Conservation (phyloP, 2,329 filamentous ascomycete genomes). For the Scorias spongiosa region DNA sequence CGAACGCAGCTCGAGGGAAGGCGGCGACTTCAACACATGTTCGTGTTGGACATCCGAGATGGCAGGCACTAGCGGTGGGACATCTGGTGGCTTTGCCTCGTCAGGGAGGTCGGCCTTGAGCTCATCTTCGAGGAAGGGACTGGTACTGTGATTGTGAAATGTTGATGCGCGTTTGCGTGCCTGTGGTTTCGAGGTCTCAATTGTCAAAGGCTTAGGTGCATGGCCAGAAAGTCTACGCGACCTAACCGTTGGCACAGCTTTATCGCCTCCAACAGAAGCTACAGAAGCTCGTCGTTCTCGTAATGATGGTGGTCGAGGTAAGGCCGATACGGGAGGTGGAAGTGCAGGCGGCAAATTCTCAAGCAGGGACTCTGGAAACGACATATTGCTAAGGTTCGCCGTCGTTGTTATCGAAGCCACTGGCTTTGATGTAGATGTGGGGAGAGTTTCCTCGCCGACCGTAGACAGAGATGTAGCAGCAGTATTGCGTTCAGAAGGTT, state of each 20-base stretch:
- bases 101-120: slow-evolving; percentile 6
- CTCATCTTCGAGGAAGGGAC: slow-evolving; percentile 12
- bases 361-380: slow-evolving; percentile 4
- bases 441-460: slow-evolving; percentile 47
- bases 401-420: slow-evolving; percentile 2
- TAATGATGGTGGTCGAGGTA: slow-evolving; percentile 8
- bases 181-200: slow-evolving; percentile 49
- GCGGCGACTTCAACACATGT: slow-evolving; percentile 16
- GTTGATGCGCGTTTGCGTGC: slow-evolving; percentile 17
- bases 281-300: neutral
- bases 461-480: slow-evolving; percentile 55
- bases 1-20: slow-evolving; percentile 14
- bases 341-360: slow-evolving; percentile 16
- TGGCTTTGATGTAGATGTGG: slow-evolving; percentile 22
- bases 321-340: slow-evolving; percentile 14
- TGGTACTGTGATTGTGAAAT: slow-evolving; percentile 13
- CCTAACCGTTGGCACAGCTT: slow-evolving; percentile 22
- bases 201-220: slow-evolving; percentile 70
- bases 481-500: slow-evolving; percentile 32
- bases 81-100: slow-evolving; percentile 7
- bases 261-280: neutral
- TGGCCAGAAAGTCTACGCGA: slow-evolving; percentile 67
- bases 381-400: slow-evolving; percentile 1
- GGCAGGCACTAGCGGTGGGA: slow-evolving; percentile 8
- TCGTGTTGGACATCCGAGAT: slow-evolving; percentile 14